Conservation (phyloP, 345 rosid genomes). For the Acer negundo region DNA sequence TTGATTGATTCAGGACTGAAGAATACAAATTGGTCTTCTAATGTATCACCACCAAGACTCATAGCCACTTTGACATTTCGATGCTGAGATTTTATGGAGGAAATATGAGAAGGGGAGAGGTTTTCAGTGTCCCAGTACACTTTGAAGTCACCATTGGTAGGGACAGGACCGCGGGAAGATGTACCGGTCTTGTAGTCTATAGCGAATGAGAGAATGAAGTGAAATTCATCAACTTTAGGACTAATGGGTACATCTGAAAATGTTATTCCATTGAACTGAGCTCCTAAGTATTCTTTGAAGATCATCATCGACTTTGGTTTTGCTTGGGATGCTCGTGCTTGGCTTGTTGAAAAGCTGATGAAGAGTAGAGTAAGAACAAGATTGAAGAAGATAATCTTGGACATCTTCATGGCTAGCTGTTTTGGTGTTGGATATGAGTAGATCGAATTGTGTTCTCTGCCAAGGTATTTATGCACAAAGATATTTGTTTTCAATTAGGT, state of each 20-base stretch:
- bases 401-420: neutral
- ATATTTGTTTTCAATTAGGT: neutral
- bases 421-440: neutral
- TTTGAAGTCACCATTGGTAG: slow-evolving; percentile 50
- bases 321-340: slow-evolving; percentile 23
- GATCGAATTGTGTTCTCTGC: neutral
- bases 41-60: slow-evolving; percentile 60
- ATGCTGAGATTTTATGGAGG: slow-evolving; percentile 40
- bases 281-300: slow-evolving; percentile 65
- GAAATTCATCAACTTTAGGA: slow-evolving; percentile 37
- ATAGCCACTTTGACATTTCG: slow-evolving; percentile 49
- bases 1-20: slow-evolving; percentile 42
- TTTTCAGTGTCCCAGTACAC: slow-evolving; percentile 45
- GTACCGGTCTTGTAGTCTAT: slow-evolving; percentile 39
- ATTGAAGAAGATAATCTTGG: neutral
- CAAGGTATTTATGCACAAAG: neutral
- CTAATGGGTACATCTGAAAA: slow-evolving; percentile 50
- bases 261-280: slow-evolving; percentile 41
- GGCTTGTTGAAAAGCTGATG: slow-evolving; percentile 20
- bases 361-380: slow-evolving; percentile 24
- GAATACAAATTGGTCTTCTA: slow-evolving; percentile 8
- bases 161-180: slow-evolving; percentile 31
- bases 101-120: slow-evolving; percentile 37
- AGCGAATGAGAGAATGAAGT: slow-evolving; percentile 54
- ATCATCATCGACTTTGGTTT: slow-evolving; percentile 38